These are phyloP conservation scores for Haematococcus lacustris DNA, from an alignment of 139 green algal species.

Conservation along the genomic window DNA sequence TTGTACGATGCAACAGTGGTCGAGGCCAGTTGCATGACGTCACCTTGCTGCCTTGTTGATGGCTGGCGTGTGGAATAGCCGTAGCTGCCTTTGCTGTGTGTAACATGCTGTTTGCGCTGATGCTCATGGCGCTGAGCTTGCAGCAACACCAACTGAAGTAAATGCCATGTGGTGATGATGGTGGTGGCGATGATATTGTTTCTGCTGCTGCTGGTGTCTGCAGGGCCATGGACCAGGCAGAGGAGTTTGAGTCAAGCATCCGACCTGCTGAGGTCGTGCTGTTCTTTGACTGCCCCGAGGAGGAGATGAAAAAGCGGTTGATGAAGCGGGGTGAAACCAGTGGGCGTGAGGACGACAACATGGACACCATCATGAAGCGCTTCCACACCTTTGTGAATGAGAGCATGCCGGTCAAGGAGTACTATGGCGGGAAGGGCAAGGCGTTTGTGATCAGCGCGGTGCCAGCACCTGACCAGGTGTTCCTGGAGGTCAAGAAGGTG, in stretches of 20 bases:
- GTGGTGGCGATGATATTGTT: no score
- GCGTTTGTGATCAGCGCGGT: slow-evolving; percentile 17
- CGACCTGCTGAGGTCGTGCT: slow-evolving; percentile 26
- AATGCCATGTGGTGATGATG: no score
- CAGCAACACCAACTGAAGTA: no score
- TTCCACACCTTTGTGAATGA: slow-evolving; percentile 85
- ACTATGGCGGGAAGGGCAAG: slow-evolving; percentile 56
- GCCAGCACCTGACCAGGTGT: slow-evolving; percentile 14
- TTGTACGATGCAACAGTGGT: no score
- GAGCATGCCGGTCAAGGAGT: slow-evolving; percentile 77
- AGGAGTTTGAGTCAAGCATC: slow-evolving; percentile 57
- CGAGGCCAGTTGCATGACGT: no score
- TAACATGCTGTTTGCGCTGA: no score
- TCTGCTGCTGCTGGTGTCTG: no score
- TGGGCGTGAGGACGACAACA: slow-evolving; percentile 91
- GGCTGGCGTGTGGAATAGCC: no score
- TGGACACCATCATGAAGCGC: slow-evolving; percentile 87
- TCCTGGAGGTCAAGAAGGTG: slow-evolving; percentile 12
- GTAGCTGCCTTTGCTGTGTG: no score
- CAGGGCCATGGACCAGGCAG: slow-evolving; percentile 71
- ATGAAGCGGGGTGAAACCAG: slow-evolving; percentile 78
- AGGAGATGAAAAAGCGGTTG: slow-evolving; percentile 81
- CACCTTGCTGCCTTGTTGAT: no score
- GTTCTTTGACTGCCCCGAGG: slow-evolving; percentile 41
- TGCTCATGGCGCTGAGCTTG: no score